Percentiles rank a stretch among this genome's conserved stretches.
These are phyloP conservation scores for Hanseniaspora lachancei DNA, from an alignment of 805 yeast genomes.

Conservation along the genomic window DNA sequence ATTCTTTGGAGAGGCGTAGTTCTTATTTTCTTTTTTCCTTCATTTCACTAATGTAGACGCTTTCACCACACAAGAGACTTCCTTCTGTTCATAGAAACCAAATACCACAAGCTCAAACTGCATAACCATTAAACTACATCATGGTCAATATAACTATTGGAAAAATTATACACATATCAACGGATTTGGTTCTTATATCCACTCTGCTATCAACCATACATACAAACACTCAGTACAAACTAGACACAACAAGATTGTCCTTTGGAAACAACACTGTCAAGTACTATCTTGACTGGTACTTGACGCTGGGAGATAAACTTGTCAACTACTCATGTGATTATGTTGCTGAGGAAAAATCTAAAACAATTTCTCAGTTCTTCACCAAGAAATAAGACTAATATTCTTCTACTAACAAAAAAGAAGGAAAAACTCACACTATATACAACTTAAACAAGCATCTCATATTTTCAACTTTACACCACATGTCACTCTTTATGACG, in stretches of 20 bases:
- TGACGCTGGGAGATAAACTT: conserved; percentile 74
- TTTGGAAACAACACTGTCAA: conserved; percentile 35
- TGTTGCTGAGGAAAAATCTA: neutral
- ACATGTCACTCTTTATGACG: neutral
- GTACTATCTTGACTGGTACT: conserved; percentile 48
- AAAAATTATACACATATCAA: conserved; percentile 42
- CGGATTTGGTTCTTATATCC: conserved; percentile 51
- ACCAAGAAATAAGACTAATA: neutral
- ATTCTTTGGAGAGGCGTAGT: too few relatives aligned
- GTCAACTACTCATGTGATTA: conserved; percentile 39
- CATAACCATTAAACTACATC: neutral
- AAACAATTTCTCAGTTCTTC: conserved; percentile 2
- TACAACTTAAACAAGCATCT: neutral
- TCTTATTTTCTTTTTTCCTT: too few relatives aligned
- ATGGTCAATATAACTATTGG: conserved; percentile 25
- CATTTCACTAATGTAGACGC: too few relatives aligned
- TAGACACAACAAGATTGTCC: conserved; percentile 36
- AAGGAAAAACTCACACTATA: neutral
- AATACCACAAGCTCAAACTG: neutral
- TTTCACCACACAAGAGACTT: too few relatives aligned
- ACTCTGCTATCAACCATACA: conserved; percentile 61
- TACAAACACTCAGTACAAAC: conserved; percentile 56
- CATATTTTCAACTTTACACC: too few relatives aligned
- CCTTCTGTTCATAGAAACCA: neutral
- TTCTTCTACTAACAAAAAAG: too few relatives aligned